Evolutionary conservation across 192 early-diverging fungal genomes (phyloP).

Genomic region (Backusella australiensis): DNA sequence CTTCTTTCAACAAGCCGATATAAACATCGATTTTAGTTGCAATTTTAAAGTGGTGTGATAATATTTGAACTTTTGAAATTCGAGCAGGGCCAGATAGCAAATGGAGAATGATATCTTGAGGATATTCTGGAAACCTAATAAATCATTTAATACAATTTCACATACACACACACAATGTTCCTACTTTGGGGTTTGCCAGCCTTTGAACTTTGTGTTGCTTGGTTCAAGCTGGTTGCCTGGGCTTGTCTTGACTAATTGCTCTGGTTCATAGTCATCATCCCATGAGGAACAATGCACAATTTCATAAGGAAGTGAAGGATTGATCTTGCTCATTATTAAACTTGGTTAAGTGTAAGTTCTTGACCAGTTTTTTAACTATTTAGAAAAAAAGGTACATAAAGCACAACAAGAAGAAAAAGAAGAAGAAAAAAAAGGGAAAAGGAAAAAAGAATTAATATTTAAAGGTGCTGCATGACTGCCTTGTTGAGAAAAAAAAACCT

Average conservation of each 20-base stretch:
- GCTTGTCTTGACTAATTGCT: constrained; percentile 36
- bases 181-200: constrained; percentile 53
- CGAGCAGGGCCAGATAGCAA: constrained; percentile 52
- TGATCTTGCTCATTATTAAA: background rate
- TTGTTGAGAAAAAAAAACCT: constrained; percentile 11
- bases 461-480: constrained; percentile 9
- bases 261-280: constrained; percentile 44
- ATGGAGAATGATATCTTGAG: constrained; percentile 64
- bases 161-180: background rate
- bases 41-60: constrained; percentile 80
- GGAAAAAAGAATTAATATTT: background rate
- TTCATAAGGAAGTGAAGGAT: constrained; percentile 23
- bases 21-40: constrained; percentile 69
- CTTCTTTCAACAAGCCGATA: constrained; percentile 42
- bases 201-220: constrained; percentile 27
- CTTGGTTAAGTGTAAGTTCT: background rate
- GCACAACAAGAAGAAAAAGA: background rate
- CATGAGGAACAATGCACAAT: constrained; percentile 33
- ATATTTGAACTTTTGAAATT: constrained; percentile 65
- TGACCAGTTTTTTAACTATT: background rate
- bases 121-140: constrained; percentile 41
- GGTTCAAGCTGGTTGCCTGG: constrained; percentile 30
- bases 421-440: background rate
- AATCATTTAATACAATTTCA: background rate
- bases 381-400: background rate